phyloP scores from a whole-genome alignment of 2,329 filamentous ascomycete genomes.

The Phaeosphaeriaceae sp. region DNA sequence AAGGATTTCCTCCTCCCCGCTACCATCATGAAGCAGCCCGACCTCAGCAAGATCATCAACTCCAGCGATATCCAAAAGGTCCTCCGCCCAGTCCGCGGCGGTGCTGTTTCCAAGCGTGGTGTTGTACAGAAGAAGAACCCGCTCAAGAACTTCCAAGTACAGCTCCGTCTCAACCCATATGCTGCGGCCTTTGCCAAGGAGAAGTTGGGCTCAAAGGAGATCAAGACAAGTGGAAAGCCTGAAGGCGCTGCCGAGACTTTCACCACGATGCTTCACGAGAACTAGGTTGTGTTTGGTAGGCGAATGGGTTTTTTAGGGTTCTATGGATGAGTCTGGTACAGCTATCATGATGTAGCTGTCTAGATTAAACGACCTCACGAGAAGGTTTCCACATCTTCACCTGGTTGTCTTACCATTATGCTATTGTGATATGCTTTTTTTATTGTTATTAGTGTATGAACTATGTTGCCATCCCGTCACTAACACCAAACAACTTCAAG shows the following conservation, averaged over 20 bases:
- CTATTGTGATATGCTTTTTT: too few species aligned
- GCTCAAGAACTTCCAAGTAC: constrained; percentile 97
- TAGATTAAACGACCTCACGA: constrained; percentile 30
- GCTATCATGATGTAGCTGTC: constrained; percentile 40
- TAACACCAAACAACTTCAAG: constrained; percentile 38
- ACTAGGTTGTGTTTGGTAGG: constrained; percentile 48
- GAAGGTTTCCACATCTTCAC: constrained; percentile 27
- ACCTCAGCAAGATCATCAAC: constrained; percentile 98
- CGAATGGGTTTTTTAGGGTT: constrained; percentile 33
- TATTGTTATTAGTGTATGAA: too few species aligned
- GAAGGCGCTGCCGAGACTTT: constrained; percentile 60
- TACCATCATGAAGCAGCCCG: constrained; percentile 91
- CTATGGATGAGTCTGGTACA: constrained; percentile 22
- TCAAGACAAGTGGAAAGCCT: constrained; percentile 66
- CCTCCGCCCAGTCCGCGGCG: constrained; percentile 88
- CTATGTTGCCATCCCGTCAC: too few species aligned
- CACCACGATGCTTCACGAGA: constrained; percentile 55
- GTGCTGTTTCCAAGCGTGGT: constrained; percentile 85
- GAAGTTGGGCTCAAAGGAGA: constrained; percentile 76
- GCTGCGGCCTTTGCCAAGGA: constrained; percentile 88
- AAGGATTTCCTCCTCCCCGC: constrained; percentile 98
- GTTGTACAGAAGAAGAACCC: constrained; percentile 99
- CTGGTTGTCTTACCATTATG: not conserved
- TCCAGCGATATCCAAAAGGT: constrained; percentile 97
- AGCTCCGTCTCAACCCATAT: constrained; percentile 98